Percentiles rank a stretch among this genome's conserved stretches.
phyloP scores from a whole-genome alignment of 2,329 filamentous ascomycete genomes.

The Cladorrhinum sp. region DNA sequence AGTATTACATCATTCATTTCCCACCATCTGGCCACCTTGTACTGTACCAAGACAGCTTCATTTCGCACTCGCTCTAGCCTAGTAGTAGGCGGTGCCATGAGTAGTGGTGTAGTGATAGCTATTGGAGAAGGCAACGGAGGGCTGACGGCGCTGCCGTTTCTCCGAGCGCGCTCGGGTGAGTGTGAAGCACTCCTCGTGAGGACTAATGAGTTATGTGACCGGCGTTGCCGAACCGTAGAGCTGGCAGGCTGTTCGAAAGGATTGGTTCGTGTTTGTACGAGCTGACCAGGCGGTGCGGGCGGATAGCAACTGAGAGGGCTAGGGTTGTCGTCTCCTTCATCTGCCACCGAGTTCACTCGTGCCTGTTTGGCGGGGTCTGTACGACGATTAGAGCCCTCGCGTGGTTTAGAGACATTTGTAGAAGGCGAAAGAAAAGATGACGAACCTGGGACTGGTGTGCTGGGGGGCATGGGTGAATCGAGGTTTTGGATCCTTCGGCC shows the following conservation, averaged over 20 bases:
- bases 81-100: slow-evolving; percentile 49
- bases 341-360: slow-evolving; percentile 32
- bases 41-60: slow-evolving; percentile 35
- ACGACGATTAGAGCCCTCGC: slow-evolving; percentile 7
- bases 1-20: slow-evolving; percentile 35
- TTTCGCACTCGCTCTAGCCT: slow-evolving; percentile 35
- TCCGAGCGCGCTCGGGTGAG: slow-evolving; percentile 32
- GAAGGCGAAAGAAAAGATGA: slow-evolving; percentile 14
- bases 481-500: slow-evolving; percentile 52
- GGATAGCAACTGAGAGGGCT: slow-evolving; percentile 24
- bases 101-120: slow-evolving; percentile 39
- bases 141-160: slow-evolving; percentile 10
- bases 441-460: slow-evolving; percentile 48
- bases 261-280: slow-evolving; percentile 26
- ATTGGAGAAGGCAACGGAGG: slow-evolving; percentile 14
- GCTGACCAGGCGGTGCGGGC: slow-evolving; percentile 17
- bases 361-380: slow-evolving; percentile 36
- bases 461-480: slow-evolving; percentile 50
- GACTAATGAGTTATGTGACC: slow-evolving; percentile 36
- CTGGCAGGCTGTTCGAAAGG: slow-evolving; percentile 20
- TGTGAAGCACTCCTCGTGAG: slow-evolving; percentile 28
- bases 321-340: slow-evolving; percentile 33
- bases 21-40: slow-evolving; percentile 35
- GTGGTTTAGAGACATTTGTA: slow-evolving; percentile 13
- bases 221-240: slow-evolving; percentile 29